Percentiles rank a stretch among this genome's conserved stretches.
Conservation (phyloP, 495 filamentous ascomycete species). For the Penicillium roqueforti region DNA sequence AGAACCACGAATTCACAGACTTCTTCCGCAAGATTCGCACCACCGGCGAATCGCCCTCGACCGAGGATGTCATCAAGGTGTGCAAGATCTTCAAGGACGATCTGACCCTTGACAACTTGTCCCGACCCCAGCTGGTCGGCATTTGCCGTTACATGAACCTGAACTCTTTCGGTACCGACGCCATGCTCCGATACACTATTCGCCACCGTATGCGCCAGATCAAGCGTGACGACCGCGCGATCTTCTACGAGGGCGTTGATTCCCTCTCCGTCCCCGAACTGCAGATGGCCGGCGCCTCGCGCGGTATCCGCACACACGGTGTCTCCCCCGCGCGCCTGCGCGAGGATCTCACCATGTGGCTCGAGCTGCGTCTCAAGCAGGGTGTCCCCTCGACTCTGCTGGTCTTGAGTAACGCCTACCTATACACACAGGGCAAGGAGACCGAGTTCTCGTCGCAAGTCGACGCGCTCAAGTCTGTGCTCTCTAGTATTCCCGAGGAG, state of each 20-base stretch:
- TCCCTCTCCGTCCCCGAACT: conserved; percentile 89
- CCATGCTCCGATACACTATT: conserved; percentile 96
- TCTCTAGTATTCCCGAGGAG: conserved; percentile 94
- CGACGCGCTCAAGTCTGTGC: conserved; percentile 84
- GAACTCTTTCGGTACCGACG: conserved; percentile 92
- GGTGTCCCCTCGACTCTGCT: conserved; percentile 91
- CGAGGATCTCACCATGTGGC: conserved; percentile 90
- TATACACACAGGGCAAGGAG: conserved; percentile 87
- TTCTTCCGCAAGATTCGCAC: conserved; percentile 97
- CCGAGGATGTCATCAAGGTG: conserved; percentile 92
- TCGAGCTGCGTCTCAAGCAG: conserved; percentile 89
- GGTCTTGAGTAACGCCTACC: conserved; percentile 94
- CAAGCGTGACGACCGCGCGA: conserved; percentile 94
- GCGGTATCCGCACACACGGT: conserved; percentile 88
- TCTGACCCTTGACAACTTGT: conserved; percentile 94
- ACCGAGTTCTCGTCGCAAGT: conserved; percentile 84
- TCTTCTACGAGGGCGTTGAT: conserved; percentile 91
- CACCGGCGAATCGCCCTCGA: conserved; percentile 83
- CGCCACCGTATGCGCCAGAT: conserved; percentile 98
- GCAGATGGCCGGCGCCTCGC: conserved; percentile 83
- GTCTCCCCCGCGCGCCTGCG: conserved; percentile 81
- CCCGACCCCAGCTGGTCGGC: conserved; percentile 88
- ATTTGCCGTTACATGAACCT: conserved; percentile 99
- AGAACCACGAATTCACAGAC: conserved; percentile 90
- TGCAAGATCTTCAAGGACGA: conserved; percentile 99